These are phyloP conservation scores for Metschnikowia hibisci DNA, from an alignment of 805 yeast genomes.

Conservation along the genomic window DNA sequence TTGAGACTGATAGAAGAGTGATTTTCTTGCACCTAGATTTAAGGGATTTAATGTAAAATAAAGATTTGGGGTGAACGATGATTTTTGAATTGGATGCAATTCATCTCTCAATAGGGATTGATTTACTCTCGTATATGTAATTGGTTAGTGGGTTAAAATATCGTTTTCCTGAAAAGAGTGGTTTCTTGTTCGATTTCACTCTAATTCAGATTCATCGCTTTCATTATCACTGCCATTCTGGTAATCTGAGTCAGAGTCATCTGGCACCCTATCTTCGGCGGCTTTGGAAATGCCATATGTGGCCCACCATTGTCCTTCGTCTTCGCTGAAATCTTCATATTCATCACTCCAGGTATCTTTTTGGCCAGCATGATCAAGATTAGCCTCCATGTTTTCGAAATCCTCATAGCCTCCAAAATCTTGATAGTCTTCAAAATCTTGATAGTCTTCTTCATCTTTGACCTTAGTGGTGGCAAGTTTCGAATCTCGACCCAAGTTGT, in stretches of 20 bases:
- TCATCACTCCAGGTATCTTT: slow-evolving; percentile 4
- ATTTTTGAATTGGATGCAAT: too few species aligned
- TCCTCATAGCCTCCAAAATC: too few species aligned
- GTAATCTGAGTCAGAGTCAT: slow-evolving; percentile 1
- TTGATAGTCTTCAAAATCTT: too few species aligned
- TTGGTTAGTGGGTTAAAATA: too few species aligned
- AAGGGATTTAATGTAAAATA: not conserved
- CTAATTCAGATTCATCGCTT: not conserved
- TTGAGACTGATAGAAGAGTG: not conserved
- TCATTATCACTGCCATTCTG: not conserved
- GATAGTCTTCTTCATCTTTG: not conserved
- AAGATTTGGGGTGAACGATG: too few species aligned
- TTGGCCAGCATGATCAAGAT: not conserved
- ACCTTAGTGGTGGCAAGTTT: not conserved
- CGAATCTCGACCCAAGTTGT: too few species aligned
- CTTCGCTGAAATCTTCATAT: slow-evolving; percentile 2
- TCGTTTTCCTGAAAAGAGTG: too few species aligned
- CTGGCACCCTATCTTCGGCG: not conserved
- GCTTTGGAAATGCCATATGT: not conserved
- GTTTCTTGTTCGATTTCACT: too few species aligned
- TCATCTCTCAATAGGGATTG: too few species aligned
- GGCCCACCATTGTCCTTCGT: slow-evolving; percentile 3
- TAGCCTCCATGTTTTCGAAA: slow-evolving; percentile 1
- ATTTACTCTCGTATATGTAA: not conserved
- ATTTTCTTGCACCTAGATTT: not conserved